Evolutionary conservation across 495 filamentous ascomycete genomes (phyloP).

Genomic region (Rostrohypoxylon terebratum): DNA sequence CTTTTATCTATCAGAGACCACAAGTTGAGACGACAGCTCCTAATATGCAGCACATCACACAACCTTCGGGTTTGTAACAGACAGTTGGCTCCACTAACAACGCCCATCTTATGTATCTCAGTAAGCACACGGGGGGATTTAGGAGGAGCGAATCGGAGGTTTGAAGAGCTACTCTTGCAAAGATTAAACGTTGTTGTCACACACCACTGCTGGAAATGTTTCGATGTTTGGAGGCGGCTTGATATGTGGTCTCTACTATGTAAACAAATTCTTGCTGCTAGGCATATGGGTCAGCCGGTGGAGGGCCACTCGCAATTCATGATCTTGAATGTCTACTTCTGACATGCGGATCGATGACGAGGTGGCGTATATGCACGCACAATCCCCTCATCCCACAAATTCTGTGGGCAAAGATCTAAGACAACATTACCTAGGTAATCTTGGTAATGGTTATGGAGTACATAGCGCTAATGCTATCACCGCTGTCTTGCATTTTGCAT

Average conservation of each 20-base stretch:
- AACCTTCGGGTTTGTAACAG: conserved; percentile 15
- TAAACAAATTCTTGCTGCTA: neutral
- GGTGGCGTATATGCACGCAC: conserved; percentile 22
- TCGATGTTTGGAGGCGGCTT: neutral
- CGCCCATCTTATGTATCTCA: neutral
- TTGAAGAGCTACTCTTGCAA: conserved; percentile 2
- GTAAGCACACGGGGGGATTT: conserved; percentile 1
- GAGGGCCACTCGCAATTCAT: neutral
- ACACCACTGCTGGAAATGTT: conserved; percentile 6
- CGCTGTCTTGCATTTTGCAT: conserved; percentile 22
- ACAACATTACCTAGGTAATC: conserved; percentile 21
- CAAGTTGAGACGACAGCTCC: neutral
- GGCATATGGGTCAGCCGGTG: conserved; percentile 11
- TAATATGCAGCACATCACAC: neutral
- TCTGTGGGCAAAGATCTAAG: conserved; percentile 17
- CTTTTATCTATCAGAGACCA: conserved; percentile 7
- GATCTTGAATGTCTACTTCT: neutral
- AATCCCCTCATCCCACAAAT: conserved; percentile 19
- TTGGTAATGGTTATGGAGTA: conserved; percentile 22
- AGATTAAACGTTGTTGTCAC: neutral
- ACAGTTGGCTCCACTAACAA: neutral
- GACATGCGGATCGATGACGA: conserved; percentile 13
- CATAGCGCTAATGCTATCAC: conserved; percentile 3
- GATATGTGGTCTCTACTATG: neutral
- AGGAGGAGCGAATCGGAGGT: conserved; percentile 11